Base-by-base conservation (phyloP, 352 stramenopile genomes). In the Phytophthora idaei region DNA sequence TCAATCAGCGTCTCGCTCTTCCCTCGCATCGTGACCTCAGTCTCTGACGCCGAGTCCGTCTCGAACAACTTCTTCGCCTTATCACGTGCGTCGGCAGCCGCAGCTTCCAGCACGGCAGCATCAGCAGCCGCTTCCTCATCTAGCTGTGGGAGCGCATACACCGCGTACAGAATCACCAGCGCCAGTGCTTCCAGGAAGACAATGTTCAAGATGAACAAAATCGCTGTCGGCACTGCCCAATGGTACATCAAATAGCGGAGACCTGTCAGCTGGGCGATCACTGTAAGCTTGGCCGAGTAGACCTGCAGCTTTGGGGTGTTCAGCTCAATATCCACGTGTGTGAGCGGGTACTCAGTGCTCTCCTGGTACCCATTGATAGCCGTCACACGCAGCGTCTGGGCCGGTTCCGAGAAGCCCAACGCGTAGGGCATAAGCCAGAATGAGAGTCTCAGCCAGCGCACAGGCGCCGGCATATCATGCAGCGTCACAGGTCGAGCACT, bases 161-260 rank as follows among this genome's bases (percentile, higher is more conserved):
- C 73, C 21, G 81, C 81, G 58, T 87, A 90, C 29, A 94, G 32
- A 42, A 94, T 77, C 28, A 88, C 69, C 14, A 94, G 62, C n/a
- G 48, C 77, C 44, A 94, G 59, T 14, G 72, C 75, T 69, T 95
- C 81, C 44, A 90, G 56, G 47, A 93, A 87, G 34, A 85, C 85
- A 61, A 95, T 85, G 67, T 94, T 92, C 61, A 92, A 56, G 32
- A 92, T 91, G 51, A 90, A 77, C 29, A 92, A 37, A 60, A 89
- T 64, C 7, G 86, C 85, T 0, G 86, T 94, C 29, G 85, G 68
- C 28, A 92, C 56, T 29, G 83, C 80, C 86, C 87, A 95, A 77
- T 95, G 84, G 70, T 95, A 95, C 87, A 95, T 95, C 57, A 93
- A 71, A 48, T 93, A 95, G 17, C 83, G 85, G 47, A 95, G 71